phyloP scores from a whole-genome alignment of 148 eudicot genomes.

The Nyssa sinensis region DNA sequence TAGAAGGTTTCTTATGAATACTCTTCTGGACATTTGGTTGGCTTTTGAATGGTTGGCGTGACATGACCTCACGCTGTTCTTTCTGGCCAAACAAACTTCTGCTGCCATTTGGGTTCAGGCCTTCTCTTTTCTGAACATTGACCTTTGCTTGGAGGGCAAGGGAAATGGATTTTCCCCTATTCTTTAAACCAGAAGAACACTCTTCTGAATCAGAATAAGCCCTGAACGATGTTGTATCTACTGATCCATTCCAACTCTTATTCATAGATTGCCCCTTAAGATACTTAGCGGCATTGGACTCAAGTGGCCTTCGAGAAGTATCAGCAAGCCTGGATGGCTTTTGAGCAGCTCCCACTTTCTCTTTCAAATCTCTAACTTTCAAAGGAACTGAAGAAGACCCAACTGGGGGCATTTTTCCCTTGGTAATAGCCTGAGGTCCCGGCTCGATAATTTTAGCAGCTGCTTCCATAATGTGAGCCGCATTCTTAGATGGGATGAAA shows the following conservation, averaged over 20 bases:
- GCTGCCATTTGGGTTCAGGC: constrained; percentile 34
- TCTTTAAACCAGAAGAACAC: constrained; percentile 33
- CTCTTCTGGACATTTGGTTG: constrained; percentile 48
- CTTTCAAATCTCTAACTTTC: constrained; percentile 61
- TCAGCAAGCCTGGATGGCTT: constrained; percentile 41
- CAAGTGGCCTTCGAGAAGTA: constrained; percentile 41
- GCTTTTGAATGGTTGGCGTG: constrained; percentile 41
- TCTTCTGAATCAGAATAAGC: constrained; percentile 45
- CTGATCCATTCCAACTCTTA: constrained; percentile 62
- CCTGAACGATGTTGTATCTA: constrained; percentile 30
- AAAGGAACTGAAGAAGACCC: constrained; percentile 72
- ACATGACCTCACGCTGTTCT: constrained; percentile 38
- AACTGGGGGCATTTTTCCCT: constrained; percentile 46
- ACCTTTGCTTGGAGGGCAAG: constrained; percentile 95
- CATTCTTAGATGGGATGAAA: constrained; percentile 62
- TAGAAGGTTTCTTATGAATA: constrained; percentile 42
- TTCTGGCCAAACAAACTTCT: constrained; percentile 37
- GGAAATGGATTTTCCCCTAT: constrained; percentile 71
- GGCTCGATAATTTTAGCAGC: constrained; percentile 83
- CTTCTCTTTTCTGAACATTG: constrained; percentile 88
- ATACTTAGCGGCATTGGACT: constrained; percentile 57
- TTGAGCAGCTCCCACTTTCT: constrained; percentile 58
- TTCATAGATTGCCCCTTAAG: constrained; percentile 57
- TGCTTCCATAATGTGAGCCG: constrained; percentile 86
- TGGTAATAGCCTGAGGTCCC: constrained; percentile 42